phyloP scores from a whole-genome alignment of 2,329 filamentous ascomycete species.

The Thelonectria olida region DNA sequence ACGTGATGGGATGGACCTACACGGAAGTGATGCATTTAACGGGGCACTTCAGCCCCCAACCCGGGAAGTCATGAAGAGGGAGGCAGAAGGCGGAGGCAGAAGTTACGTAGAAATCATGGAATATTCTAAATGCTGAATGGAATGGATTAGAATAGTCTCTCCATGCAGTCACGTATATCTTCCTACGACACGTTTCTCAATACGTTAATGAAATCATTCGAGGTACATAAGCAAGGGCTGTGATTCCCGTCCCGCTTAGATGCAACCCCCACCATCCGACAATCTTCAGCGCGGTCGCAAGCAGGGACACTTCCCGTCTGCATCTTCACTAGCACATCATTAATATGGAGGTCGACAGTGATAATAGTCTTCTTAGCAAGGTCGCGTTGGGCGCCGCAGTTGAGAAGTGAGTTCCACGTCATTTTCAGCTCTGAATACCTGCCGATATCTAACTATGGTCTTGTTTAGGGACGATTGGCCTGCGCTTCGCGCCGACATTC shows the following conservation, averaged over 20 bases:
- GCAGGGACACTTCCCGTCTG: conserved; percentile 12
- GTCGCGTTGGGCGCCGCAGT: conserved; percentile 63
- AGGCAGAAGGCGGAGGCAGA: too few species aligned
- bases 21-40: conserved; percentile 43
- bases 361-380: conserved; percentile 57
- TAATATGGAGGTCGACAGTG: conserved; percentile 64
- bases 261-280: conserved; percentile 40
- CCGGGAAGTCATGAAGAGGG: too few species aligned
- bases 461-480: conserved; percentile 73
- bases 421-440: conserved; percentile 21
- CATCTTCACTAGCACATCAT: conserved; percentile 34
- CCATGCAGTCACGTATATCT: too few species aligned
- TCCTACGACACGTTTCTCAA: too few species aligned
- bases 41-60: conserved; percentile 21
- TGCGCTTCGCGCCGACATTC: conserved; percentile 68
- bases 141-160: too few species aligned
- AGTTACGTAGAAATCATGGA: too few species aligned
- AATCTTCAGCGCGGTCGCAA: conserved; percentile 9
- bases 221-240: background rate
- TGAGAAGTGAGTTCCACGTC: conserved; percentile 59
- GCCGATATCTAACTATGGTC: conserved; percentile 39
- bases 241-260: conserved; percentile 32
- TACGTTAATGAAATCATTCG: too few species aligned
- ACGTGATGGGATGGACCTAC: too few species aligned
- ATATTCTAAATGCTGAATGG: too few species aligned